Base-by-base conservation (phyloP, 805 yeast genomes). In the Candida palmyrensis region DNA sequence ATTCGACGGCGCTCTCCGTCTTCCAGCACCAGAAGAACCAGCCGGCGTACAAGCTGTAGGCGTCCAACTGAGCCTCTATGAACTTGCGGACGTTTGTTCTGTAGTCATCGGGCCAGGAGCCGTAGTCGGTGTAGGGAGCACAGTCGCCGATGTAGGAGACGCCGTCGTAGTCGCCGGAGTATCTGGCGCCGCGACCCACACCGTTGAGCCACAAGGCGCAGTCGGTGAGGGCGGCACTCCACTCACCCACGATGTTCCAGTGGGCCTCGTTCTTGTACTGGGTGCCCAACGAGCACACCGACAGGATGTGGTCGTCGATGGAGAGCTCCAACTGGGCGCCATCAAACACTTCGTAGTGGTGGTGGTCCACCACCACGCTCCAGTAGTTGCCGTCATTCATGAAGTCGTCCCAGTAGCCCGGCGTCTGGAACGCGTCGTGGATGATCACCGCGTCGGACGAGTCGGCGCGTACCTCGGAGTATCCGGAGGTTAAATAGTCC, bases 11-110 rank as follows among this genome's bases (percentile, higher is more conserved):
- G 44, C 59, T 60, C 61, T 89, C 96, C 18, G 95, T 83, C 69
- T 88, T 89, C 82, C 86, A 88, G 56, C 82, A 76, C 97, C 97
- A 89, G 68, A 84, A 82, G 37, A 86, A 74, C 96, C 96, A 89
- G 20, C 97, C 97, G 22, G 68, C 73, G 38, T 77, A 71, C 47
- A 71, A 72, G 48, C 79, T 85, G 35, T 57, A 62, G 2, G 96
- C 86, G 53, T 89, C 96, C 51, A 89, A 64, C 68, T 89, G 96
- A 30, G 96, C 95, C 64, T 89, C 96, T 32, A 88, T 68, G 53
- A 69, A 87, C 47, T 64, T 70, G 57, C 96, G 78, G 29, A 80
- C 74, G 43, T 76, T 66, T 16, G 47, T 49, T 53, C 71, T 75
- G 49, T 73, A 71, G 25, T 73, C 71, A 7, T 62, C 67, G 5